Evolutionary conservation across 2,329 filamentous ascomycete genomes (phyloP), one percentile per base, ranked within the genome.

Genomic region (Cytospora leucostoma): DNA sequence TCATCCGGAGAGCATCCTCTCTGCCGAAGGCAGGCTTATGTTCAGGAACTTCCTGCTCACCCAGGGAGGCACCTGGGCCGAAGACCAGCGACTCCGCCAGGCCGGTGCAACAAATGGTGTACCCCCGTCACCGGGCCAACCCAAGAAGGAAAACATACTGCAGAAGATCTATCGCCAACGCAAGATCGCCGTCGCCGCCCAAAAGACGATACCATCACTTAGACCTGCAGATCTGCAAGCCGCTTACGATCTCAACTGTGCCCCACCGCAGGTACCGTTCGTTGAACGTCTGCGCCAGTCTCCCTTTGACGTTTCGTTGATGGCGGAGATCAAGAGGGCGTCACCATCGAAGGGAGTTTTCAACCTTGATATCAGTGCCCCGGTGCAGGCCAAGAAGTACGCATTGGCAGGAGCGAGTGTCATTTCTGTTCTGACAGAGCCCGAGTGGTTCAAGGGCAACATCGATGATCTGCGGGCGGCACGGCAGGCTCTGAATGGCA

Each of bases 391-490:
- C 50, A 88, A 88, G 67, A 92, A 90, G 69, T 99, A 99, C 75
- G 95, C 96, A 11, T 84, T 95, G 58, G 93, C 95, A 7, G 96
- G 95, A 15, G 95, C 95, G 55, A 98, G 94, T 74, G 92, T 96
- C 47, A 99, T 99, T 68, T 98, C 95, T 1, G 95, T 99, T n/a
- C 84, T 99, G 54, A 99, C 95, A 0, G 95, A 99, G 77, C 95
- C 96, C 0, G 91, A 98, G 73, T 99, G 95, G 95, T 99, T 99
- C 82, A 98, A 97, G 78, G 95, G 95, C 55, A 96, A 90, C 76
- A 93, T 99, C 65, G 94, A 99, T 64, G 95, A 99, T 74, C 79
- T 99, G 60, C 87, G 91, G 65, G 87, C 89, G 38, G 95, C 98
- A 35, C 87, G 95, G 52, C 91, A 94, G 75, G 93, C 91, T 56